Percentiles rank a stretch among this genome's conserved stretches.
Evolutionary conservation across 192 early-diverging fungal genomes (phyloP).

Genomic region (Diversispora eburnea): DNA sequence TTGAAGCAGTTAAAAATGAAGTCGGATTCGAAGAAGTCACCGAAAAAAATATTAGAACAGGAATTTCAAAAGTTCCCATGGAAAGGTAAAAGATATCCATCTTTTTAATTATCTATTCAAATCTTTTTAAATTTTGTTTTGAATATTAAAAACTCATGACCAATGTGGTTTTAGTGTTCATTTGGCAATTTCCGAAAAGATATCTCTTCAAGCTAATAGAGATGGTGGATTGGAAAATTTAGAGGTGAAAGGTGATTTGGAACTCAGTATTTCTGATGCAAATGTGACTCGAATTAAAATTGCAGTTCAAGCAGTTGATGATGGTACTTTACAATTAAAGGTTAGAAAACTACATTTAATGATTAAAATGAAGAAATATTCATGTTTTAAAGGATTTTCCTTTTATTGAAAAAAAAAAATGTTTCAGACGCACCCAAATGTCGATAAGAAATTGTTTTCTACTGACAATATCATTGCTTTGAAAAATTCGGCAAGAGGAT

Average conservation of each 20-base stretch:
- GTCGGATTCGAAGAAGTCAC: slow-evolving; percentile 59
- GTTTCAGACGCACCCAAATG: slow-evolving; percentile 88
- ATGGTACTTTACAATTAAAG: slow-evolving; percentile 78
- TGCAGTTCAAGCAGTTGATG: slow-evolving; percentile 53
- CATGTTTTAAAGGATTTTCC: not conserved
- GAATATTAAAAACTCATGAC: not conserved
- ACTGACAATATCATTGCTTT: slow-evolving; percentile 69
- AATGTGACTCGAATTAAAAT: slow-evolving; percentile 60
- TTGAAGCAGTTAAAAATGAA: slow-evolving; percentile 83
- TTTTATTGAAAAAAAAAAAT: not conserved
- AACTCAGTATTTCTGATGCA: slow-evolving; percentile 74
- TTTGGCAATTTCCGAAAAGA: slow-evolving; percentile 82
- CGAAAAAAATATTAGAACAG: slow-evolving; percentile 10
- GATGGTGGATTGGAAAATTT: slow-evolving; percentile 90
- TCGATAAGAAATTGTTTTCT: slow-evolving; percentile 87
- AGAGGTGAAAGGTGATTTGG: slow-evolving; percentile 92
- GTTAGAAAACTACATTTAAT: slow-evolving; percentile 34
- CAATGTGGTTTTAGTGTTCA: slow-evolving; percentile 71
- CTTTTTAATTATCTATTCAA: not conserved
- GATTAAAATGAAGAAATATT: not conserved
- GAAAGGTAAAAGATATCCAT: slow-evolving; percentile 2
- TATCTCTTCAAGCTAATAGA: slow-evolving; percentile 74
- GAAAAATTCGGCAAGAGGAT: slow-evolving; percentile 75
- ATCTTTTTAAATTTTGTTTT: not conserved
- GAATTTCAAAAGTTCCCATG: slow-evolving; percentile 18